Evolutionary conservation across 225 moss, liverwort and hornwort genomes (phyloP).

Genomic region (Thuidium tamariscinum): DNA sequence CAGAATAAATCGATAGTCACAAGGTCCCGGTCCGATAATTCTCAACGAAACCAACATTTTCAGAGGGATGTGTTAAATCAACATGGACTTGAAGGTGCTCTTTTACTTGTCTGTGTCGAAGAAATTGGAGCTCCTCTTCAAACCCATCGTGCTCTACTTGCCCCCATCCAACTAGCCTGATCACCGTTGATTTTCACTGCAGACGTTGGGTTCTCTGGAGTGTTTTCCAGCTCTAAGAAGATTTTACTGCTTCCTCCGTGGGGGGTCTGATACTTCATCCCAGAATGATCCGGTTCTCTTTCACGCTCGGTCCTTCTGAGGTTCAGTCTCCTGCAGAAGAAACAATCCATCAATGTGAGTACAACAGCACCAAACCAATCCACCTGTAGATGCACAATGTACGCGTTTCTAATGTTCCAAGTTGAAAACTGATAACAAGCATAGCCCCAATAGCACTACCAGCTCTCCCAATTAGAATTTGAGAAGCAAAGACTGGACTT

Average conservation of each 20-base stretch:
- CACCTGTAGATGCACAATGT: background rate
- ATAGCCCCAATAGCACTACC: background rate
- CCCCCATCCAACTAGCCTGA: background rate
- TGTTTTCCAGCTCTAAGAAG: background rate
- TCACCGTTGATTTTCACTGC: background rate
- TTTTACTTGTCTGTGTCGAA: background rate
- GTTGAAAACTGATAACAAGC: background rate
- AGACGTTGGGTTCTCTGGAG: background rate
- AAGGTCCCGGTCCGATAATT: background rate
- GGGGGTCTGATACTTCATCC: background rate
- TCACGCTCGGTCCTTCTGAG: slow-evolving; percentile 25
- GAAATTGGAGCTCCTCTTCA: background rate
- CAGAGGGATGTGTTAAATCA: background rate
- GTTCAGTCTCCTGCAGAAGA: background rate
- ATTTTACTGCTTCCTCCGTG: background rate
- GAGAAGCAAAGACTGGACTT: background rate
- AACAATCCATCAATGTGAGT: background rate
- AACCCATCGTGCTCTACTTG: background rate
- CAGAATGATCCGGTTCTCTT: slow-evolving; percentile 5
- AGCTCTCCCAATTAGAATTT: background rate
- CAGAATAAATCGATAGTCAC: background rate
- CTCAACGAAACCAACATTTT: background rate
- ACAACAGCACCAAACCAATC: background rate
- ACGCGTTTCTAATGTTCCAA: background rate
- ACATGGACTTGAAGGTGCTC: background rate